A percentile compares a stretch with the other conserved stretches of the same genome.
Evolutionary conservation across 176 grass and related monocot genomes (phyloP).

Genomic region (Triticum turgidum): DNA sequence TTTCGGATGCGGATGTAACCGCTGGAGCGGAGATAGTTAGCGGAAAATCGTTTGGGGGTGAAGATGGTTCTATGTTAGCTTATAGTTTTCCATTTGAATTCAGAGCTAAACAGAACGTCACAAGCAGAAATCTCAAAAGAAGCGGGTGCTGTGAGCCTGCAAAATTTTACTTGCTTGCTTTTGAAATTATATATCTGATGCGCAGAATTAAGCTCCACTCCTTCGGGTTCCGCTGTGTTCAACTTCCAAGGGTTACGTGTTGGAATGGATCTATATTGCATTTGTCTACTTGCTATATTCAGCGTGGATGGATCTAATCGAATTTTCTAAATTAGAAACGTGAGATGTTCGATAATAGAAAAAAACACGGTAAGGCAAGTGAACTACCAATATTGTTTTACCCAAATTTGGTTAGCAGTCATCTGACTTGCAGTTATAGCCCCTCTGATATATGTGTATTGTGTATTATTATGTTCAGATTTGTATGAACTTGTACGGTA

Average conservation of each 20-base stretch:
- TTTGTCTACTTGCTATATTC: not conserved
- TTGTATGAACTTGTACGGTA: not conserved
- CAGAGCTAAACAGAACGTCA: not conserved
- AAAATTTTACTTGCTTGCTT: not conserved
- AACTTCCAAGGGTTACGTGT: not conserved
- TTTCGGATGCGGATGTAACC: not conserved
- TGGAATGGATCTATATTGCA: not conserved
- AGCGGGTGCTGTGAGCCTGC: not conserved
- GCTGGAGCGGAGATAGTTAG: not conserved
- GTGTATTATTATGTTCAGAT: not conserved
- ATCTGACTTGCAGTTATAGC: not conserved
- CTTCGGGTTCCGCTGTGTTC: not conserved
- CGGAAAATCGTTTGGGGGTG: not conserved
- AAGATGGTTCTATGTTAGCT: not conserved
- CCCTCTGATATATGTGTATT: not conserved
- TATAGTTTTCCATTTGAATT: not conserved
- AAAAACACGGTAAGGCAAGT: not conserved
- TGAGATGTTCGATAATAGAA: not conserved
- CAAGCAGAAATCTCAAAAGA: constrained; percentile 6
- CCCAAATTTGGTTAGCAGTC: not conserved
- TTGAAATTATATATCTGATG: not conserved
- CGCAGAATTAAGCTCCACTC: not conserved
- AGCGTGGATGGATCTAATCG: not conserved
- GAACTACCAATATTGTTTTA: not conserved
- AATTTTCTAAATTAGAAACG: not conserved